Evolutionary conservation across 139 green algal genomes (phyloP).

Genomic region (Raphidocelis subcapitata): DNA sequence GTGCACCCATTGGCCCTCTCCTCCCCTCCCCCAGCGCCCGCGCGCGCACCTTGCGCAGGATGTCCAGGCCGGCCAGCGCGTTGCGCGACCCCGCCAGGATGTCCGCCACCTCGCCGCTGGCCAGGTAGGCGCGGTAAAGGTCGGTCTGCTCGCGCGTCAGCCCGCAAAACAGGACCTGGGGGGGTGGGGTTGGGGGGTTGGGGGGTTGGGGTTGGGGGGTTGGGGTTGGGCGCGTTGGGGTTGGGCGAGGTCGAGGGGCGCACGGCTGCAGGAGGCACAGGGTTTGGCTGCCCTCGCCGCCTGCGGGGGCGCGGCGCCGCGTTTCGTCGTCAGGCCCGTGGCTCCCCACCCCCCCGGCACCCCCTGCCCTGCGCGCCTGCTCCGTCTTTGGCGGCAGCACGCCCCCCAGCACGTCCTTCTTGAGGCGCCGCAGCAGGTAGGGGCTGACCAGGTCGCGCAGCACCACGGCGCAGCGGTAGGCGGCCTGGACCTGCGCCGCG

Average conservation of each 20-base stretch:
- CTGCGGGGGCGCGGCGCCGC: too few relatives aligned
- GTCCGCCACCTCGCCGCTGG: conserved; percentile 60
- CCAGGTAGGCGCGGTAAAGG: conserved; percentile 87
- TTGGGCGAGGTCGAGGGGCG: too few relatives aligned
- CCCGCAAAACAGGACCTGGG: conserved; percentile 91
- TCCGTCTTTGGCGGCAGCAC: conserved; percentile 94
- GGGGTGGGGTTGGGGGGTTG: neutral
- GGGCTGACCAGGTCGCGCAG: conserved; percentile 94
- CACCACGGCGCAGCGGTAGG: conserved; percentile 79
- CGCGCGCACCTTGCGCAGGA: conserved; percentile 78
- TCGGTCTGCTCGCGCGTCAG: conserved; percentile 83
- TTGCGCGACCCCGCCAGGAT: conserved; percentile 60
- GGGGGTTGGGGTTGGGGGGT: neutral
- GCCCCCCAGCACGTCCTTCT: conserved; percentile 77
- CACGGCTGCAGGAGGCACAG: too few relatives aligned
- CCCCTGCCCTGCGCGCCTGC: conserved; percentile 42
- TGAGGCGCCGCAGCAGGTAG: conserved; percentile 94
- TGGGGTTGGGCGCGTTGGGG: too few relatives aligned
- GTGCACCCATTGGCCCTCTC: too few relatives aligned
- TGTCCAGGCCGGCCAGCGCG: conserved; percentile 91
- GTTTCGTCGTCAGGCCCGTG: neutral
- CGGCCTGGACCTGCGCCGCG: conserved; percentile 82
- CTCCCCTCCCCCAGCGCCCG: too few relatives aligned
- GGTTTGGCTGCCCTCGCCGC: too few relatives aligned
- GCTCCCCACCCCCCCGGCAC: neutral